A percentile compares a stretch with the other conserved stretches of the same genome.
Conservation (phyloP, 2,329 filamentous ascomycete genomes). For the Claviceps digitariae region DNA sequence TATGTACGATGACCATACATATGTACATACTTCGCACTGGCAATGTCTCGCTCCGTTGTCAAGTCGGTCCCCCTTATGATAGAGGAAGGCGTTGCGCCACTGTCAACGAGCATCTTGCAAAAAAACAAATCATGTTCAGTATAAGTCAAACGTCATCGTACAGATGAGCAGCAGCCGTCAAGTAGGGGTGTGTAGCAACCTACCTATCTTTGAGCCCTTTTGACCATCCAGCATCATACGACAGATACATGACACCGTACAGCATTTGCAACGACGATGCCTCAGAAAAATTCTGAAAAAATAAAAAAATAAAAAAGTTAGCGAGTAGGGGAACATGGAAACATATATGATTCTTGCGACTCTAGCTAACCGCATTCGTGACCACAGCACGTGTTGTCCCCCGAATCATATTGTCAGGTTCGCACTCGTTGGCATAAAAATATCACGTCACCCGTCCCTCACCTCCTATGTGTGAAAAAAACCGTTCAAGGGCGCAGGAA, state of each 20-base stretch:
- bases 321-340: neutral
- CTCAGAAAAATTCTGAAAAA: neutral
- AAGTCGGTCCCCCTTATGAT: neutral
- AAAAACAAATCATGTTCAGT: neutral
- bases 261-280: neutral
- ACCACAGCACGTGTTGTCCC: neutral
- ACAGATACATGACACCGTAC: neutral
- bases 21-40: neutral
- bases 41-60: neutral
- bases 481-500: neutral
- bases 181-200: neutral
- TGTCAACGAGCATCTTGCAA: neutral
- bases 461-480: neutral
- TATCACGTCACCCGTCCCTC: neutral
- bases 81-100: neutral
- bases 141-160: neutral
- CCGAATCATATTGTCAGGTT: neutral
- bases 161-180: neutral
- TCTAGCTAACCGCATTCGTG: neutral
- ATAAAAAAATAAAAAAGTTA: neutral
- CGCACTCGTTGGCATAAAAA: neutral
- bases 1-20: too few relatives aligned
- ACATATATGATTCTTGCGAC: neutral
- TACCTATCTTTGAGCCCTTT: neutral
- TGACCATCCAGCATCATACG: neutral